Evolutionary conservation across 140 eudicot species (phyloP).

Genomic region (Senecio squalidus): DNA sequence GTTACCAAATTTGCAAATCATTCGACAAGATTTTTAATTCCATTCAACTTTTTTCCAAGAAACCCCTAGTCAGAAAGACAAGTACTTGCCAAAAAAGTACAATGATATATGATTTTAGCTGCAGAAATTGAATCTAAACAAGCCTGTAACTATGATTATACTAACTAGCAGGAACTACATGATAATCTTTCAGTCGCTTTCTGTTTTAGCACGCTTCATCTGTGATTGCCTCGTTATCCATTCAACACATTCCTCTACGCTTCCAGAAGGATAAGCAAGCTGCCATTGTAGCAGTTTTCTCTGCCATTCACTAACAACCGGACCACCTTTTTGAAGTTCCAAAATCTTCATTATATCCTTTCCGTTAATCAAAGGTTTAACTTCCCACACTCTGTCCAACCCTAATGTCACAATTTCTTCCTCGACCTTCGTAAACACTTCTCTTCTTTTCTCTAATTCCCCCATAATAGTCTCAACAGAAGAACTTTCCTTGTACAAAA

Average conservation of each 20-base stretch:
- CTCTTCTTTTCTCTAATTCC: conserved; percentile 42
- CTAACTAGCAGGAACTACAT: conserved; percentile 11
- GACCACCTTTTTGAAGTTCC: conserved; percentile 72
- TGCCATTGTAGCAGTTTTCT: conserved; percentile 80
- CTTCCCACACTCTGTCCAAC: conserved; percentile 76
- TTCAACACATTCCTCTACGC: conserved; percentile 66
- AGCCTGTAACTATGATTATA: conserved; percentile 4
- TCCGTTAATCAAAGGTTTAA: conserved; percentile 74
- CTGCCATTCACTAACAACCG: conserved; percentile 73
- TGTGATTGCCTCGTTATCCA: conserved; percentile 71
- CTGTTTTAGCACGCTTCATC: conserved; percentile 54
- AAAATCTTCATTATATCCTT: conserved; percentile 68
- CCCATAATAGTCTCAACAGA: conserved; percentile 12
- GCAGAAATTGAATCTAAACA: not conserved
- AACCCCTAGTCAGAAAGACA: not conserved
- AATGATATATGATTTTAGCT: not conserved
- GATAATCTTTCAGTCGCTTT: not conserved
- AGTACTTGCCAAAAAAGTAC: not conserved
- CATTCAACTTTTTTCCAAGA: not conserved
- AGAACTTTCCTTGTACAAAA: conserved; percentile 36
- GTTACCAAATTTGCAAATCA: conserved; percentile 4
- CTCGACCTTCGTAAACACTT: conserved; percentile 41
- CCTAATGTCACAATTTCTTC: conserved; percentile 40
- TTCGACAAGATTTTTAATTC: not conserved
- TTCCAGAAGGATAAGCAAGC: conserved; percentile 76